Conservation (phyloP, 2,329 filamentous ascomycete species). For the Exserohilum rostratum region DNA sequence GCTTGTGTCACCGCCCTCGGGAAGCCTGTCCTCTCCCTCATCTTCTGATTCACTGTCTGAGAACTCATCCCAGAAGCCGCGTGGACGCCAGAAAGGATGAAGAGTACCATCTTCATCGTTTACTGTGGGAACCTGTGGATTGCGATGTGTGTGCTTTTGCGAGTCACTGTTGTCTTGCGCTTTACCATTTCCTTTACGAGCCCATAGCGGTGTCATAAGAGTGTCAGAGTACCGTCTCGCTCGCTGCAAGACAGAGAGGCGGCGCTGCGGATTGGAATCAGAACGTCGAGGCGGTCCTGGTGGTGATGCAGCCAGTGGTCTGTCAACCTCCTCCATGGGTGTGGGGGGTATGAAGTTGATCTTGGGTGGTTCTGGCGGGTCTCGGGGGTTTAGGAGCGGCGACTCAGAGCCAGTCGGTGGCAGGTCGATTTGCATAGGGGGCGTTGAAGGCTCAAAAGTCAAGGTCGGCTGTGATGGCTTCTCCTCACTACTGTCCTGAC, state of each 20-base stretch:
- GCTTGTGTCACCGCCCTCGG: conserved; percentile 55
- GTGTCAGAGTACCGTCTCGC: conserved; percentile 55
- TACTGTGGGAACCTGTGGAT: conserved; percentile 36
- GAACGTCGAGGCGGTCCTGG: conserved; percentile 41
- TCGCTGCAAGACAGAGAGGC: conserved; percentile 50
- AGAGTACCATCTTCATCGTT: conserved; percentile 54
- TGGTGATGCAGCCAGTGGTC: conserved; percentile 42
- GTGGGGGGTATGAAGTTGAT: conserved; percentile 63
- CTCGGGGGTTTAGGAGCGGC: conserved; percentile 64
- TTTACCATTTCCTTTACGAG: conserved; percentile 34
- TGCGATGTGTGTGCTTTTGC: conserved; percentile 24
- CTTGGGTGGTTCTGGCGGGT: conserved; percentile 62
- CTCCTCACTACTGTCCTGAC: conserved; percentile 9
- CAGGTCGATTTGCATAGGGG: conserved; percentile 39
- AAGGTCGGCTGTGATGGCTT: conserved; percentile 33
- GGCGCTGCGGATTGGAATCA: conserved; percentile 45
- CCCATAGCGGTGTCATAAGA: conserved; percentile 51
- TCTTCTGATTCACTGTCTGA: conserved; percentile 49
- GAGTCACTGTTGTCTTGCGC: conserved; percentile 30
- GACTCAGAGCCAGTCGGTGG: conserved; percentile 51
- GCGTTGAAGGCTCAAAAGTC: conserved; percentile 45
- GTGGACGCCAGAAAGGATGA: conserved; percentile 68
- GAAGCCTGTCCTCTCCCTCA: conserved; percentile 46
- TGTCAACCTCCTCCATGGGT: conserved; percentile 55
- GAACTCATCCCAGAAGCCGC: conserved; percentile 67